Evolutionary conservation across 352 stramenopile genomes (phyloP).

Genomic region (Phytophthora chlamydospora): DNA sequence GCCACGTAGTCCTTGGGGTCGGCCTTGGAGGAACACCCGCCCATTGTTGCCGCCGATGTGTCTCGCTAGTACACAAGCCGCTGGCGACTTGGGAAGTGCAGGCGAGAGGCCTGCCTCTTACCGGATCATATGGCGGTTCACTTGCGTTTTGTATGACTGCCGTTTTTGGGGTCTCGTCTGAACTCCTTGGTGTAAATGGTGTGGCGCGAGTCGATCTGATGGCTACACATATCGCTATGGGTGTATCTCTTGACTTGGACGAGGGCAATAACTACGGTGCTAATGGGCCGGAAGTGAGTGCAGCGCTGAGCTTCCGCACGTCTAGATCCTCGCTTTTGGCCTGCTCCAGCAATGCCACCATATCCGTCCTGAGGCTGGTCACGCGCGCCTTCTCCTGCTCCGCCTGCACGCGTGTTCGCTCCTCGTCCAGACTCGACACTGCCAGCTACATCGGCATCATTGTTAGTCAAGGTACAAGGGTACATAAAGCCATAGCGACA

Average conservation of each 20-base stretch:
- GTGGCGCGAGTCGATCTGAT: constrained; percentile 15
- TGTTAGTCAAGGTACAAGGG: not conserved
- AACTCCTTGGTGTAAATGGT: constrained; percentile 25
- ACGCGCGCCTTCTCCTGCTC: constrained; percentile 68
- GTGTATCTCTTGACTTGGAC: no score
- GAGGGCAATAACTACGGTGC: constrained; percentile 1
- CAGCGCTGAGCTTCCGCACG: constrained; percentile 55
- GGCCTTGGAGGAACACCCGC: constrained; percentile 54
- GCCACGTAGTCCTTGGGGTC: constrained; percentile 33
- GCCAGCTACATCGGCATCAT: constrained; percentile 50
- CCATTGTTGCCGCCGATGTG: constrained; percentile 31
- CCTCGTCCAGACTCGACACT: constrained; percentile 83
- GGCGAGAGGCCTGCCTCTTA: constrained; percentile 12
- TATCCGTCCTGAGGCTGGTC: constrained; percentile 64
- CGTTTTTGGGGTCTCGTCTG: constrained; percentile 15
- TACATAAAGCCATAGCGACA: not conserved
- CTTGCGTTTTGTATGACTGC: constrained; percentile 7
- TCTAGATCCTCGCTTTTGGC: constrained; percentile 72
- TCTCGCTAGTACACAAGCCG: not conserved
- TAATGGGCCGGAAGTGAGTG: constrained; percentile 23
- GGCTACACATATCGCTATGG: no score
- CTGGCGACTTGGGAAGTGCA: constrained; percentile 34
- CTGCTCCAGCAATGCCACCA: constrained; percentile 74
- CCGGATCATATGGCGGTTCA: constrained; percentile 20
- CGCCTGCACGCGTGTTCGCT: constrained; percentile 61